phyloP scores from a whole-genome alignment of 2,329 filamentous ascomycete species.

The Helotiales sp. region DNA sequence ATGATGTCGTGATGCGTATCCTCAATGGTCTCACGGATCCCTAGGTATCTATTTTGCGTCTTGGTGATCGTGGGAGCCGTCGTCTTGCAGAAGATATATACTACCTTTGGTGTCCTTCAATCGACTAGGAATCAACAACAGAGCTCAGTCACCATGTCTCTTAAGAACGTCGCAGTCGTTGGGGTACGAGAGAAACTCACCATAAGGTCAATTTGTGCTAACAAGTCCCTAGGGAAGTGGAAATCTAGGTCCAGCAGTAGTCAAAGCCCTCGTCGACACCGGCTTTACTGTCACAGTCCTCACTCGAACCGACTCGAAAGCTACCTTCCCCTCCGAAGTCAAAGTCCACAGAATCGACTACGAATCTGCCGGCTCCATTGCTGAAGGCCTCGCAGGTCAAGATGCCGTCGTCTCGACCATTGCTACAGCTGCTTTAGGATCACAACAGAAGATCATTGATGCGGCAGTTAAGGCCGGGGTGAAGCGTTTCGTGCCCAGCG shows the following conservation, averaged over 20 bases:
- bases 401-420: constrained; percentile 35
- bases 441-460: constrained; percentile 51
- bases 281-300: constrained; percentile 43
- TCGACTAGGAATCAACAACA: not conserved
- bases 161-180: constrained; percentile 31
- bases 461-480: constrained; percentile 62
- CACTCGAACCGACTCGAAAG: constrained; percentile 39
- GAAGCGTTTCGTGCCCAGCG: constrained; percentile 63
- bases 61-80: constrained; percentile 5
- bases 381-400: constrained; percentile 40
- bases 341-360: constrained; percentile 32
- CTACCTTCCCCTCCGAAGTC: constrained; percentile 35
- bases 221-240: constrained; percentile 26
- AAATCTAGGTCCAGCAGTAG: constrained; percentile 33
- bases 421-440: constrained; percentile 3
- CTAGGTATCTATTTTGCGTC: not conserved
- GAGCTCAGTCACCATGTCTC: constrained; percentile 14
- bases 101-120: not conserved
- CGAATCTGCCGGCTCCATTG: constrained; percentile 21
- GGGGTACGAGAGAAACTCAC: constrained; percentile 22
- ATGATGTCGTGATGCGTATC: not conserved
- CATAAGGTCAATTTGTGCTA: not conserved
- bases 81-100: not conserved
- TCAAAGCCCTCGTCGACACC: constrained; percentile 39
- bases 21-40: not conserved